Base-by-base conservation (phyloP, 306 rosid genomes). In the Rubus idaeus region DNA sequence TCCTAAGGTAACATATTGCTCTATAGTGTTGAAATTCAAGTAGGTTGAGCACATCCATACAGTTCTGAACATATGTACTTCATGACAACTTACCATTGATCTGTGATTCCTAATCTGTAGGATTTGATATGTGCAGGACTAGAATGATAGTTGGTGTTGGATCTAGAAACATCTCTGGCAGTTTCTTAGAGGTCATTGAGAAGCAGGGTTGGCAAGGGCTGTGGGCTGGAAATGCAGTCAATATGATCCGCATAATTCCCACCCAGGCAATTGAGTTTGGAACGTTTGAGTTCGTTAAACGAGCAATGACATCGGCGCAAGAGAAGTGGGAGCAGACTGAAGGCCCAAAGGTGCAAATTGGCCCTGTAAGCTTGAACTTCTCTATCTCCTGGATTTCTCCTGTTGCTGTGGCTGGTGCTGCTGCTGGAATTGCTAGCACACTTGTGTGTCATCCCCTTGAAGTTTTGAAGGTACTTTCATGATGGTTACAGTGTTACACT, bases 71-170 rank as follows among this genome's bases (percentile, higher is more conserved):
- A 13, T 14, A 8, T 21, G 10, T 50, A 65, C 12, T 16, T 10
- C 10, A 7, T 52, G 73, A 23, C 41, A 45, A 0, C 35, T 56
- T 3, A 30, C 12, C 3, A 11, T 21, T 55, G 74, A 18, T 42
- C 23, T 40, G 12, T 30, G 11, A 35, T 30, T 74, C 50, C 55
- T 57, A 39, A 35, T 83, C 18, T 62, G 37, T 74, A 12, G 16
- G n/a, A 23, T 68, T 49, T 78, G 46, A 56, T 57, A 53, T 69
- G 46, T 64, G 78, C 97, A 94, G 98, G 90, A 94, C 98, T 37
- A 88, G 97, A 87, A 95, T 95, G 98, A 88, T 95, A 12, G 98
- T 95, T 74, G 98, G 98, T 82, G 91, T 95, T 69, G 98, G 98
- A 26, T 90, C 98, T 0, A 92, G 82, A 88, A 71, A 80, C 50